A percentile compares a stretch with the other conserved stretches of the same genome.
Evolutionary conservation across 2,329 filamentous ascomycete species (phyloP).

Genomic region (Aspergillus novofumigatus): DNA sequence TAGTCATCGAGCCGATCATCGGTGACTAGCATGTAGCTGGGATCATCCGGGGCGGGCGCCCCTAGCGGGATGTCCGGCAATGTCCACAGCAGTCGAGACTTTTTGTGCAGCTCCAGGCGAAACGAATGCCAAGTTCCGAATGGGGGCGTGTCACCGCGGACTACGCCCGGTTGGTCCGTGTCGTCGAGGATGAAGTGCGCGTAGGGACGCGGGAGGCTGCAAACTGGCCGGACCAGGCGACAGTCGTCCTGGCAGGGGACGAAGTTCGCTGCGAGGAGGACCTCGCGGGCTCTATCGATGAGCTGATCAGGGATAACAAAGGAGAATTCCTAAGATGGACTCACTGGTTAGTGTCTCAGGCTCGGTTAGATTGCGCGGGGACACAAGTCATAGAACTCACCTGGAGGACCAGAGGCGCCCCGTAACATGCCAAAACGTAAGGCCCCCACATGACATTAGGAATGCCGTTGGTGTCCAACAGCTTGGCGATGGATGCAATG

Average conservation of each 20-base stretch:
- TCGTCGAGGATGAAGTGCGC: too few relatives aligned
- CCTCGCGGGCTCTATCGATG: not conserved
- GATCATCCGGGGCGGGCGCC: not conserved
- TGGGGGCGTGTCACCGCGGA: not conserved
- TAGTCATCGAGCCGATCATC: not conserved
- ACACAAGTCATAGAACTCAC: not conserved
- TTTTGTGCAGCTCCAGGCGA: not conserved
- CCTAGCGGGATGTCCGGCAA: not conserved
- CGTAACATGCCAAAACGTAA: not conserved
- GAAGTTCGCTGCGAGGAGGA: not conserved
- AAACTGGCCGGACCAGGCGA: accelerated
- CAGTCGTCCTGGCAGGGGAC: too few relatives aligned
- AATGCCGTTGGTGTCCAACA: not conserved
- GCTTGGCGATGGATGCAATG: not conserved
- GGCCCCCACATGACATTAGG: not conserved
- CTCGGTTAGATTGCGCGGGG: too few relatives aligned
- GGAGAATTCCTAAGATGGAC: not conserved
- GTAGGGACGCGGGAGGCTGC: too few relatives aligned
- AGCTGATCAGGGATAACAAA: not conserved
- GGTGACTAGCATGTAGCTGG: not conserved
- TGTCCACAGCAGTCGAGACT: not conserved
- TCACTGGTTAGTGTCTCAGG: not conserved
- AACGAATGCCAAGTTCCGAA: too few relatives aligned
- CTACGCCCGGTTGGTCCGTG: too few relatives aligned
- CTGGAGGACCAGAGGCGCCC: not conserved